A percentile compares a stretch with the other conserved stretches of the same genome.
Evolutionary conservation across 768 basidiomycete species (phyloP).

Genomic region (Tylopilus subfusipes): DNA sequence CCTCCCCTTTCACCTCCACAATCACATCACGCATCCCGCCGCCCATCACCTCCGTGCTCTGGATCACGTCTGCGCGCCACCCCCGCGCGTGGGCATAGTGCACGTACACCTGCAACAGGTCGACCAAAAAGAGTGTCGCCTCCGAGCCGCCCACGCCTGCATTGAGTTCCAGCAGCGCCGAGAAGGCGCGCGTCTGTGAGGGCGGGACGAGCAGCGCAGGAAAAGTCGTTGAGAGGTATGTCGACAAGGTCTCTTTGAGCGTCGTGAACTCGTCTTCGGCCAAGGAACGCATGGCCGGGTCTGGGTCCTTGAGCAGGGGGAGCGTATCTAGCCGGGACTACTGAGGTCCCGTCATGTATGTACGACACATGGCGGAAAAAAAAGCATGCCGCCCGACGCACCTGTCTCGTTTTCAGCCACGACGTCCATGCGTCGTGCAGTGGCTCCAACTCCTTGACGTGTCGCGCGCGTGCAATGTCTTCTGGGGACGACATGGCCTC

Average conservation of each 20-base stretch:
- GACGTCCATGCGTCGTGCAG: slow-evolving; percentile 65
- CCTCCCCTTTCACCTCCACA: slow-evolving; percentile 74
- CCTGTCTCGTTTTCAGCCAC: slow-evolving; percentile 57
- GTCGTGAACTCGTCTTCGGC: slow-evolving; percentile 62
- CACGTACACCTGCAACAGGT: slow-evolving; percentile 80
- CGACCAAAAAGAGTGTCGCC: slow-evolving; percentile 73
- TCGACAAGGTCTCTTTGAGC: slow-evolving; percentile 36
- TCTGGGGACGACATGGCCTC: slow-evolving; percentile 50
- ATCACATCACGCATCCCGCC: slow-evolving; percentile 79
- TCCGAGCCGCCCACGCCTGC: slow-evolving; percentile 93
- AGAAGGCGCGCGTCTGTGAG: slow-evolving; percentile 60
- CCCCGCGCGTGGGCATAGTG: slow-evolving; percentile 50
- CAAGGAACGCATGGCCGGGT: slow-evolving; percentile 69
- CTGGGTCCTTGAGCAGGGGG: slow-evolving; percentile 65
- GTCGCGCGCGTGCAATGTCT: slow-evolving; percentile 56
- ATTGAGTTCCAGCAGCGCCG: slow-evolving; percentile 86
- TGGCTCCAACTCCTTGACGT: slow-evolving; percentile 66
- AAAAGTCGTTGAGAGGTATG: slow-evolving; percentile 42
- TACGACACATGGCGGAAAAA: background rate
- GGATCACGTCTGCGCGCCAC: slow-evolving; percentile 63
- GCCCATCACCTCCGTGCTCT: slow-evolving; percentile 52
- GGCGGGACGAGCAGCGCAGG: slow-evolving; percentile 72
- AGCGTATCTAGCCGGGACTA: slow-evolving; percentile 66
- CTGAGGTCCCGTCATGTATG: slow-evolving; percentile 26
- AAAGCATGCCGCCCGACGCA: slow-evolving; percentile 30